phyloP scores from a whole-genome alignment of 1,284 basidiomycete genomes.

The Cutaneotrichosporon sp. region DNA sequence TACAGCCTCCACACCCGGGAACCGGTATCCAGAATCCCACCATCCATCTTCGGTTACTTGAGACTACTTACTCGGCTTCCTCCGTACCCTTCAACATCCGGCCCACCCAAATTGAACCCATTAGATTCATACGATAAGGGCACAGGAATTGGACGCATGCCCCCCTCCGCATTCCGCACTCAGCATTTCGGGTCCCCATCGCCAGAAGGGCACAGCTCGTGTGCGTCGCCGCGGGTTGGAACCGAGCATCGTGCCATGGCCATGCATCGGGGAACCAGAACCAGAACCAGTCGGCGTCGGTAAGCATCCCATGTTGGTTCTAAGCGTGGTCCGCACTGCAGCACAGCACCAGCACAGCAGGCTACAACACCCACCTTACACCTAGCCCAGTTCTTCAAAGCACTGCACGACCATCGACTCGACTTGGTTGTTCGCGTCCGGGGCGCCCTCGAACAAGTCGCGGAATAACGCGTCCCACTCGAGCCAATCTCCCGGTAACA shows the following conservation, averaged over 20 bases:
- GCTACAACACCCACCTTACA: too few species aligned
- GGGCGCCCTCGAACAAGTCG: slow-evolving; percentile 5
- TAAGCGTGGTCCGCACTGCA: too few species aligned
- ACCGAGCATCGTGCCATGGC: too few species aligned
- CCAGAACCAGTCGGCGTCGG: too few species aligned
- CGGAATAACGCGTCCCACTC: slow-evolving; percentile 13
- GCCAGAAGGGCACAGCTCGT: too few species aligned
- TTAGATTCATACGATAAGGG: not conserved
- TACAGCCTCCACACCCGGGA: too few species aligned
- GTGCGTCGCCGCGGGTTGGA: too few species aligned
- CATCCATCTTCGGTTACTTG: too few species aligned
- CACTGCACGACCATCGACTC: slow-evolving; percentile 5
- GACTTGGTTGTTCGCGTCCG: slow-evolving; percentile 1
- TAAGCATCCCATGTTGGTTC: too few species aligned
- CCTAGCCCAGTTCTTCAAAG: not conserved
- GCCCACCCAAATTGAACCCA: not conserved
- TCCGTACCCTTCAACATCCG: not conserved
- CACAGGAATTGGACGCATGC: not conserved
- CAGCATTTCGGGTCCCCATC: not conserved
- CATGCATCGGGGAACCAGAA: too few species aligned
- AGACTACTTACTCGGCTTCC: not conserved
- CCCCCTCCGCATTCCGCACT: not conserved
- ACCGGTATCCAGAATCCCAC: too few species aligned
- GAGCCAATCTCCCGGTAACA: slow-evolving; percentile 8
- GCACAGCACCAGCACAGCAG: too few species aligned